Base-by-base conservation (phyloP, 2,329 filamentous ascomycete species). In the Raffaelea ambrosiae region DNA sequence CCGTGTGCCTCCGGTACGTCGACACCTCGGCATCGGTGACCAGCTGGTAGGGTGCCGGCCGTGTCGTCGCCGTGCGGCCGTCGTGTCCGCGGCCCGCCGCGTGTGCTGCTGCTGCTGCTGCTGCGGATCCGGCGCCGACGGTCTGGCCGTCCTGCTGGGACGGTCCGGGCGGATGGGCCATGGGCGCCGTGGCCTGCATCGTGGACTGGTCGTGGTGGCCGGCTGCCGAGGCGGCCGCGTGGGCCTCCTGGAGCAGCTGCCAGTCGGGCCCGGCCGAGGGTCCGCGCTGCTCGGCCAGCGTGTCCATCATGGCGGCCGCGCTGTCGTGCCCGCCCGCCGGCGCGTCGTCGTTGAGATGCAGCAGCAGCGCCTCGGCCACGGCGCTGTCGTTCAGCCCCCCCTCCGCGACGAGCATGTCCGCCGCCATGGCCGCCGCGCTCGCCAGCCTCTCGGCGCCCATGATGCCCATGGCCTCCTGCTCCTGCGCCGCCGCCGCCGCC, bases 11-110 rank as follows among this genome's bases (percentile, higher is more conserved):
- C 5, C 47, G 41, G 13, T n/a, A 16, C 7, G 21, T 21, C 11
- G 49, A 44, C 26, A 47, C 51, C 22, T 53, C 48, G 22, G 48
- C 36, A 8, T 55, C 53, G 1, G 49, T 52, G 9, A 52, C 53
- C 5, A n/a, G 14, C 29, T 40, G 13, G 29, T 49, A 55, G 1
- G 53, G 44, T 7, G 51, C 20, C 9, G 38, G 29, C 20, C 26
- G 22, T 31, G 19, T 35, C 16, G 10, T n/a, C 23, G 26, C 14
- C 16, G 29, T n/a, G n/a, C n/a, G n/a, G n/a, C n/a, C n/a, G n/a
- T n/a, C n/a, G n/a, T n/a, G n/a, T n/a, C n/a, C n/a, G n/a, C n/a
- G n/a, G n/a, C n/a, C n/a, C n/a, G 42, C 22, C 5, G 14, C n/a
- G 16, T 23, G n/a, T 14, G 33, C n/a, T 4, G 36, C 21, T 31